A percentile compares a stretch with the other conserved stretches of the same genome.
Conservation (phyloP, 805 yeast genomes). For the Komagataella pastoris region DNA sequence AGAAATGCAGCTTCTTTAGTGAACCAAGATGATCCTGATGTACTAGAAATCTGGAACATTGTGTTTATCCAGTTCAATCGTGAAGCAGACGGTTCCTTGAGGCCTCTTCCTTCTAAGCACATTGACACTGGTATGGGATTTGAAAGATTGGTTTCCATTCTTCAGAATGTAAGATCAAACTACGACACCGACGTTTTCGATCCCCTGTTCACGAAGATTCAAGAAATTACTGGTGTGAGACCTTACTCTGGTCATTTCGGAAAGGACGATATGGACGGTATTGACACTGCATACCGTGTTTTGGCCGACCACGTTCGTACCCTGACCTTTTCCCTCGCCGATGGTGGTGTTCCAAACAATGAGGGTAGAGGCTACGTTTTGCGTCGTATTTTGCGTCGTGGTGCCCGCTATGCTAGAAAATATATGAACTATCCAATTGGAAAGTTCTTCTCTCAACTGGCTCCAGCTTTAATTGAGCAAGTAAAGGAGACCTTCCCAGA, state of each 20-base stretch:
- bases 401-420: conserved; percentile 93
- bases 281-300: conserved; percentile 96
- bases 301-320: conserved; percentile 98
- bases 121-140: conserved; percentile 98
- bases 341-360: conserved; percentile 98
- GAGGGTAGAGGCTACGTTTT: conserved; percentile 98
- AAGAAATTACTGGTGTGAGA: conserved; percentile 88
- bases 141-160: conserved; percentile 88
- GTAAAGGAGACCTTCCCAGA: conserved; percentile 89
- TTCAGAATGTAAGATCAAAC: conserved; percentile 85
- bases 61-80: conserved; percentile 96
- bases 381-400: conserved; percentile 95
- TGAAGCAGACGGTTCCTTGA: conserved; percentile 73
- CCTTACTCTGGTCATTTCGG: conserved; percentile 90
- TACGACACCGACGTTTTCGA: conserved; percentile 95
- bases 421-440: conserved; percentile 95
- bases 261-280: conserved; percentile 82
- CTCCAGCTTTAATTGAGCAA: conserved; percentile 87
- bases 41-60: conserved; percentile 93
- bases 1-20: conserved; percentile 88
- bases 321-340: conserved; percentile 87
- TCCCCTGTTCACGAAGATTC: conserved; percentile 77
- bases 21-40: conserved; percentile 96
- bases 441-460: conserved; percentile 79
- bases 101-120: conserved; percentile 84